Conservation (phyloP, 257 asterid genomes). For the Linaria vulgaris region DNA sequence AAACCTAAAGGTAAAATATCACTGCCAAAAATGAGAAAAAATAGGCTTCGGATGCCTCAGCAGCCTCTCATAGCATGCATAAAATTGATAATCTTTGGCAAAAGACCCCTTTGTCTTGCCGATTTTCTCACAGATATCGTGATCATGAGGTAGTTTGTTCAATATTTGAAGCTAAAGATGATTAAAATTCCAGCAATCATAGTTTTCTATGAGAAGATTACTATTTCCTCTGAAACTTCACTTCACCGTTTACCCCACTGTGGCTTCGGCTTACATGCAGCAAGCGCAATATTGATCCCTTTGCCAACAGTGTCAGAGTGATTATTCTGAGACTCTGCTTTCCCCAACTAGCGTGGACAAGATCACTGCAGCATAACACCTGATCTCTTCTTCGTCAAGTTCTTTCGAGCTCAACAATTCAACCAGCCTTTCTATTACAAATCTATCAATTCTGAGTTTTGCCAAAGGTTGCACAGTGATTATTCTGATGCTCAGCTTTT, state of each 20-base stretch:
- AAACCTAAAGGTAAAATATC: slow-evolving; percentile 32
- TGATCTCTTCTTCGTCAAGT: slow-evolving; percentile 69
- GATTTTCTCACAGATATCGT: slow-evolving; percentile 72
- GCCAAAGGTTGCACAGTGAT: slow-evolving; percentile 66
- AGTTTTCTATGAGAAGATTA: slow-evolving; percentile 42
- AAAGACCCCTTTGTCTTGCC: slow-evolving; percentile 78
- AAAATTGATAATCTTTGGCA: slow-evolving; percentile 77
- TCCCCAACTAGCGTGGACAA: slow-evolving; percentile 57
- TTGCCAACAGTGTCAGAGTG: slow-evolving; percentile 69
- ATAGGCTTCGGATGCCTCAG: slow-evolving; percentile 51
- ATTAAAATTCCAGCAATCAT: slow-evolving; percentile 73
- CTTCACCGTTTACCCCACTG: slow-evolving; percentile 58
- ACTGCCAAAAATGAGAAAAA: slow-evolving; percentile 61
- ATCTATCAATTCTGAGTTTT: slow-evolving; percentile 54
- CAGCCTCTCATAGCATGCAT: slow-evolving; percentile 59
- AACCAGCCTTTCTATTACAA: slow-evolving; percentile 69
- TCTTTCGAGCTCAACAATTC: too few species aligned
- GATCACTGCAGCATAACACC: slow-evolving; percentile 77
- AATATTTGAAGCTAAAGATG: slow-evolving; percentile 80
- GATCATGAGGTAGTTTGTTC: slow-evolving; percentile 87
- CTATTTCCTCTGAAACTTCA: slow-evolving; percentile 70
- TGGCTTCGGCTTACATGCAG: slow-evolving; percentile 53
- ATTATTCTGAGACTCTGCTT: slow-evolving; percentile 67
- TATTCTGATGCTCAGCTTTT: slow-evolving; percentile 64
- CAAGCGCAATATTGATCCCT: slow-evolving; percentile 80